Conservation (phyloP, 352 stramenopile species). For the Globisporangium nodosum region DNA sequence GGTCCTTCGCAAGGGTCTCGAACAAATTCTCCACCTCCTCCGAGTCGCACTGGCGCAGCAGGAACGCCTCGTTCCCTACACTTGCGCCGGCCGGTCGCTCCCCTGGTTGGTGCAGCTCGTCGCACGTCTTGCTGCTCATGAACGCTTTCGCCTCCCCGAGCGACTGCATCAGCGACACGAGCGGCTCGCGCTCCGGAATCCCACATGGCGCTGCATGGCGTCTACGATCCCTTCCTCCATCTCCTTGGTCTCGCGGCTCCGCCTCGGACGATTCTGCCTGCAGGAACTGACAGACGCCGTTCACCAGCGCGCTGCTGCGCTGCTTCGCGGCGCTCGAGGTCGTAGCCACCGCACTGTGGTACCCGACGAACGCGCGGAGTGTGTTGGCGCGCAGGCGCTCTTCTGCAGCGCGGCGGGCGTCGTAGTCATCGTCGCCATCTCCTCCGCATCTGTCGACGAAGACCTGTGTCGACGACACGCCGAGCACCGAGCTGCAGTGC, state of each 20-base stretch:
- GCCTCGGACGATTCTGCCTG: conserved; percentile 2
- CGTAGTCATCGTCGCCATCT: not conserved
- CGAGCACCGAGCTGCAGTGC: conserved; percentile 29
- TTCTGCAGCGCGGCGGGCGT: conserved; percentile 22
- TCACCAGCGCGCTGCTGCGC: conserved; percentile 27
- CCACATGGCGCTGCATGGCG: not conserved
- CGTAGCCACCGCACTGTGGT: conserved; percentile 50
- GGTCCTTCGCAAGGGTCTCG: conserved; percentile 36
- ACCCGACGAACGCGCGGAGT: conserved; percentile 65
- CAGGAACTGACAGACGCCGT: conserved; percentile 28
- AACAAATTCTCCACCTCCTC: conserved; percentile 47
- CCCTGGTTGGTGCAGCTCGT: conserved; percentile 37
- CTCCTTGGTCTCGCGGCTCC: not conserved
- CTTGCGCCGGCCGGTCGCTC: conserved; percentile 34
- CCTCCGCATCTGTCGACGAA: conserved; percentile 7
- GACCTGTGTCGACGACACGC: conserved; percentile 17
- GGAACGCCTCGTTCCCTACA: conserved; percentile 14
- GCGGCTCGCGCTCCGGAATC: conserved; percentile 42
- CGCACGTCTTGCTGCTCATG: conserved; percentile 61
- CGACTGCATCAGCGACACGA: conserved; percentile 32
- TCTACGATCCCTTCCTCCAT: no score
- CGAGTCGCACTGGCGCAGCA: conserved; percentile 55
- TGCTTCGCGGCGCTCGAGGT: conserved; percentile 18
- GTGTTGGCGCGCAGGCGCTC: conserved; percentile 49
- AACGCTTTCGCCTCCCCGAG: conserved; percentile 43